These are phyloP conservation scores for Candida caryicola DNA, from an alignment of 805 yeast genomes.

Conservation along the genomic window DNA sequence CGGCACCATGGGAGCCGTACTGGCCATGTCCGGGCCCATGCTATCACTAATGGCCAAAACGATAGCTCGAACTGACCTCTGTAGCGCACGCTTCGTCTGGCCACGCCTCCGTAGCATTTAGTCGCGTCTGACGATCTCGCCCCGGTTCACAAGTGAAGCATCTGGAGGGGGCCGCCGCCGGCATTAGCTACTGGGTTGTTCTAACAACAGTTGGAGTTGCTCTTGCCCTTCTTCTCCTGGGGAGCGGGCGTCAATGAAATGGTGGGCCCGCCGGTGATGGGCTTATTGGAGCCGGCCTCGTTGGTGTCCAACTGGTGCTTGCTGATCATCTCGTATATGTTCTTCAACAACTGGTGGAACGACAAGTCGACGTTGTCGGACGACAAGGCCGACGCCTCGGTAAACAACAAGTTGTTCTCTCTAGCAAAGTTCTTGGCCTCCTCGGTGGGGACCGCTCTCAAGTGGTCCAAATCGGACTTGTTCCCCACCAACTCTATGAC, in stretches of 20 bases:
- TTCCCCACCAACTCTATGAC: slow-evolving; percentile 93
- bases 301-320: slow-evolving; percentile 89
- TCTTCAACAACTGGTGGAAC: slow-evolving; percentile 87
- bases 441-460: slow-evolving; percentile 95
- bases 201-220: slow-evolving; percentile 69
- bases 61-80: too few species aligned
- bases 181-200: too few species aligned
- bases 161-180: too few species aligned
- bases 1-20: too few species aligned
- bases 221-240: slow-evolving; percentile 63
- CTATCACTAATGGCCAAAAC: too few species aligned
- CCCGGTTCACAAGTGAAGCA: too few species aligned
- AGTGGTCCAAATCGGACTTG: slow-evolving; percentile 85
- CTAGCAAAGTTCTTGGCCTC: slow-evolving; percentile 94
- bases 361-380: slow-evolving; percentile 94
- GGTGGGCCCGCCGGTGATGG: slow-evolving; percentile 77
- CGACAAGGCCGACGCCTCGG: slow-evolving; percentile 93
- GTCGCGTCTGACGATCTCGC: too few species aligned
- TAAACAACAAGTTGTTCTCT: slow-evolving; percentile 87
- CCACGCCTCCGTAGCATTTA: too few species aligned
- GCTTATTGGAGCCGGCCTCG: slow-evolving; percentile 56
- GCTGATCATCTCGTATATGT: slow-evolving; percentile 91
- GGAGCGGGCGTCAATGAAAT: slow-evolving; percentile 93
- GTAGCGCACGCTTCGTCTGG: too few species aligned
- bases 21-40: too few species aligned